Evolutionary conservation across 108 stramenopile species (phyloP).

Genomic region (Nitzschia sp.): DNA sequence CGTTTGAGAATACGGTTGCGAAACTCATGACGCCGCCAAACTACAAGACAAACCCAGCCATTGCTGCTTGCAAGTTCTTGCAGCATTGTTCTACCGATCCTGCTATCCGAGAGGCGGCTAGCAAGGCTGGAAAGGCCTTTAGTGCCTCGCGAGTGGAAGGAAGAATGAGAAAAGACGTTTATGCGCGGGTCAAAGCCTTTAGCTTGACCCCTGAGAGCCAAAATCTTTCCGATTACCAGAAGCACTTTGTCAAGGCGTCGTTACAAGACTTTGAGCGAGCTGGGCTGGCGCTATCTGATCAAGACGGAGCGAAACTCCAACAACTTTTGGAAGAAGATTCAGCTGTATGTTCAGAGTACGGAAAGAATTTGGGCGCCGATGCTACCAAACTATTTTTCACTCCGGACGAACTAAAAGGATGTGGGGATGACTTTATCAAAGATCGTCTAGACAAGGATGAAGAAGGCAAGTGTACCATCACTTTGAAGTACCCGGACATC

Average conservation of each 20-base stretch:
- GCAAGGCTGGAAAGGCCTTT: conserved; percentile 36
- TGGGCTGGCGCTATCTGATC: conserved; percentile 38
- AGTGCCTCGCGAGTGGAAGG: conserved; percentile 30
- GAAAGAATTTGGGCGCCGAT: conserved; percentile 38
- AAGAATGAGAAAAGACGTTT: conserved; percentile 42
- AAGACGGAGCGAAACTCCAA: conserved; percentile 30
- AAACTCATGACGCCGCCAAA: conserved; percentile 49
- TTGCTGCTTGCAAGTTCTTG: conserved; percentile 44
- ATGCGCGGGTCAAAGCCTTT: conserved; percentile 43
- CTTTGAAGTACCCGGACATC: conserved; percentile 54
- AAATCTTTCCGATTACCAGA: conserved; percentile 22
- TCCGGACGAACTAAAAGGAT: conserved; percentile 40
- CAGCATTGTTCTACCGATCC: conserved; percentile 48
- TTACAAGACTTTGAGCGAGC: conserved; percentile 44
- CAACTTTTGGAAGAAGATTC: conserved; percentile 38
- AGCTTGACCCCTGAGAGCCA: neutral
- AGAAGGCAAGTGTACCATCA: conserved; percentile 41
- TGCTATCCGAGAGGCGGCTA: conserved; percentile 38
- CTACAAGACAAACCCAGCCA: conserved; percentile 50
- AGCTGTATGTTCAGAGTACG: conserved; percentile 30
- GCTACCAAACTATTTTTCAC: conserved; percentile 44
- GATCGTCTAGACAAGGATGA: conserved; percentile 40
- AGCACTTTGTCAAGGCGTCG: conserved; percentile 41
- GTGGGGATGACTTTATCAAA: conserved; percentile 34
- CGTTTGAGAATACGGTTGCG: conserved; percentile 41